Evolutionary conservation across 2,329 filamentous ascomycete genomes (phyloP).

Genomic region (Lachnellula cervina): DNA sequence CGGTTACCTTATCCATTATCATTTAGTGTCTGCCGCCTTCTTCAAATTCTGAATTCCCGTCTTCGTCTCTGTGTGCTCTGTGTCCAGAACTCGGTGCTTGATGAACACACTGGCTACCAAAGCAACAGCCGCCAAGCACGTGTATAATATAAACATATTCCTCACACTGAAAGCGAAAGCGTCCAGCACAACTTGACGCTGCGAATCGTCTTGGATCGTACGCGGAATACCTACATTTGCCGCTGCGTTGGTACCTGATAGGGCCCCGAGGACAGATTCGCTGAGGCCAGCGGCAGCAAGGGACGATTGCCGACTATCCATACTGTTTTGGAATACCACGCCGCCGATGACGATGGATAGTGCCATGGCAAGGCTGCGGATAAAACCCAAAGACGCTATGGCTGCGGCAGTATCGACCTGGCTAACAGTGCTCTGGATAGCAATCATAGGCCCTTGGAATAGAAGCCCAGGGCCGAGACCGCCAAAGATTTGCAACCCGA

Average conservation of each 20-base stretch:
- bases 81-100: constrained; percentile 38
- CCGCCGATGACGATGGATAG: constrained; percentile 44
- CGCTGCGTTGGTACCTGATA: constrained; percentile 18
- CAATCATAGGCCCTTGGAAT: constrained; percentile 51
- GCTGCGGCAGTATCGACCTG: constrained; percentile 39
- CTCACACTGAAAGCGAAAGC: constrained; percentile 20
- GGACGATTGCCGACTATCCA: constrained; percentile 32
- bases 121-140: constrained; percentile 16
- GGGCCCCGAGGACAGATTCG: constrained; percentile 32
- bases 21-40: not conserved
- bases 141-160: constrained; percentile 26
- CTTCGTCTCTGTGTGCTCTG: constrained; percentile 47
- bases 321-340: constrained; percentile 39
- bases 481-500: constrained; percentile 46
- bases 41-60: constrained; percentile 35
- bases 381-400: constrained; percentile 47
- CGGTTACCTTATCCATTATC: not conserved
- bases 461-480: constrained; percentile 48
- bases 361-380: constrained; percentile 38
- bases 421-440: constrained; percentile 48
- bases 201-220: constrained; percentile 28
- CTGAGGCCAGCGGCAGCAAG: constrained; percentile 5
- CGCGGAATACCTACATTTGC: constrained; percentile 34
- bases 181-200: constrained; percentile 12
- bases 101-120: constrained; percentile 41